Evolutionary conservation across 116 monocot species (phyloP), one percentile per base, ranked within the genome.

Genomic region (Thalassia testudinum): DNA sequence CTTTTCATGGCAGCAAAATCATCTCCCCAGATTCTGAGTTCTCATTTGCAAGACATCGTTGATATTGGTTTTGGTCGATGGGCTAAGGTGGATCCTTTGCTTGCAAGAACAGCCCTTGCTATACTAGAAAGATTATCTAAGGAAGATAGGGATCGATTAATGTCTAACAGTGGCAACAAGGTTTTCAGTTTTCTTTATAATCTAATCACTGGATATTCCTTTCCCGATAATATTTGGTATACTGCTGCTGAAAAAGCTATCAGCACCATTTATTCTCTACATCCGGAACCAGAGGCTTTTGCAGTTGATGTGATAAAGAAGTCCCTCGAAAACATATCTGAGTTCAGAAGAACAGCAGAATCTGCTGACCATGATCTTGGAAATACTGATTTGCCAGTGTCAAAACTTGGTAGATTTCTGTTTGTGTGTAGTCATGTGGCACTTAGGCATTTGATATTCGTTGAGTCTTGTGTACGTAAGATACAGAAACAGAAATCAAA

Each of bases 21-120:
- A 58, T 78, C 77, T 66, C 68, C 90, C 26, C 47, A 58, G 42
- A 70, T 90, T 68, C 59, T 99, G 40, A 66, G 90, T 71, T 61
- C 79, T 61, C 97, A 99, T 49, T 62, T 78, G 64, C 79, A 73
- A 52, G 90, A 99, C 59, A 83, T 99, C 51, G 70, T 99, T 58
- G 97, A 99, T 60, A 99, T 99, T 66, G 97, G 97, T 44, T 99
- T 99, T 77, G 90, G 97, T n/a, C 71, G 82, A 19, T 80, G 97
- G 97, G 75, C 97, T 52, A 83, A 82, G 69, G 90, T 82, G 68
- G 97, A 99, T 26, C 85, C 86, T 43, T 71, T 99, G 42, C 90
- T 99, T 64, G 97, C 90, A 24, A 78, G 90, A 75, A 85, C 82
- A 43, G 97, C 97, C 27, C 90, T 90, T 45, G 23, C 79, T 60